Conservation (phyloP, 352 stramenopile genomes). For the Phytophthora podocarpi region DNA sequence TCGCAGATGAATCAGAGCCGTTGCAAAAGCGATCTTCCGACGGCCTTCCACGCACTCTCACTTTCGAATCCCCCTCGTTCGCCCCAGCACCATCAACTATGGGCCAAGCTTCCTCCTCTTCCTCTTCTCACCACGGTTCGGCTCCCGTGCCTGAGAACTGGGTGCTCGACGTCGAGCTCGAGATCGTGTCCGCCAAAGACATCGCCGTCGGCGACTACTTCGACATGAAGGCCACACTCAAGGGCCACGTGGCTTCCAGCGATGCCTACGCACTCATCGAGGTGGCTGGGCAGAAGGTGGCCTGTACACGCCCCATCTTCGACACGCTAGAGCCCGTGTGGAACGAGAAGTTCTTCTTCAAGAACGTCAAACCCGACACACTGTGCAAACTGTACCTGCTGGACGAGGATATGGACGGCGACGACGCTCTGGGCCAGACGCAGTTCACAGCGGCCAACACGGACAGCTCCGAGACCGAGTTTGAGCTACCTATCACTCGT, state of each 20-base stretch:
- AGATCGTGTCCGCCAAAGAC: slow-evolving; percentile 42
- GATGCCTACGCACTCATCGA: slow-evolving; percentile 47
- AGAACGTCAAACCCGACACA: slow-evolving; percentile 40
- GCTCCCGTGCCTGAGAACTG: slow-evolving; percentile 3
- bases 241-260: slow-evolving; percentile 38
- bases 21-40: slow-evolving; percentile 16
- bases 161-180: slow-evolving; percentile 41
- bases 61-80: slow-evolving; percentile 7
- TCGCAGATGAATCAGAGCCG: slow-evolving; percentile 20
- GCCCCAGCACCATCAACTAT: slow-evolving; percentile 6
- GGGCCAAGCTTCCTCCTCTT: slow-evolving; percentile 31
- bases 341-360: slow-evolving; percentile 52
- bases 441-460: slow-evolving; percentile 40
- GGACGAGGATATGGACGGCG: slow-evolving; percentile 39
- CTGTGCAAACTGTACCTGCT: slow-evolving; percentile 44
- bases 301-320: slow-evolving; percentile 45
- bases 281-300: slow-evolving; percentile 37
- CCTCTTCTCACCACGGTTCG: slow-evolving; percentile 6
- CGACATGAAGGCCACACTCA: slow-evolving; percentile 24
- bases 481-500: slow-evolving; percentile 34
- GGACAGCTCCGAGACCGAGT: slow-evolving; percentile 28
- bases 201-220: slow-evolving; percentile 41
- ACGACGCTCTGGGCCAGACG: slow-evolving; percentile 41
- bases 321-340: slow-evolving; percentile 38
- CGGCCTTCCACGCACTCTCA: slow-evolving; percentile 1